Conservation (phyloP, 208 protist species). For the Porcisia hertigi region DNA sequence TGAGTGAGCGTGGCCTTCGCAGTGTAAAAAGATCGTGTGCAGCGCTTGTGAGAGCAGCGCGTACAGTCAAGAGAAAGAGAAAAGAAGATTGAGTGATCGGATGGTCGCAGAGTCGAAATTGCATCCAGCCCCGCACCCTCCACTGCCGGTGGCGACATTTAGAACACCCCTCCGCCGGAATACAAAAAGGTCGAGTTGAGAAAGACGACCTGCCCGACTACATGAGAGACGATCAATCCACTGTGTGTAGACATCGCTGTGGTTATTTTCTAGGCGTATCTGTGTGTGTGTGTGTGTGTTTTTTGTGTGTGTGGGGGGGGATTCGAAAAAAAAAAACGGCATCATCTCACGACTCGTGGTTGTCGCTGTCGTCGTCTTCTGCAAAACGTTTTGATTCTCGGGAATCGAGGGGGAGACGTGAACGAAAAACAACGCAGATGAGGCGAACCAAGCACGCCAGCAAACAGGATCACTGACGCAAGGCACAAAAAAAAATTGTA, state of each 20-base stretch:
- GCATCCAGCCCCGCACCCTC: too few relatives aligned
- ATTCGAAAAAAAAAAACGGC: too few relatives aligned
- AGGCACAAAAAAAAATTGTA: too few relatives aligned
- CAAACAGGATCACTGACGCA: too few relatives aligned
- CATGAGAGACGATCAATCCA: background rate
- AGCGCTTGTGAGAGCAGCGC: background rate
- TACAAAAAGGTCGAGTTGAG: background rate
- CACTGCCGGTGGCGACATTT: background rate
- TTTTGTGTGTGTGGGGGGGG: background rate
- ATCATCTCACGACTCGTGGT: background rate
- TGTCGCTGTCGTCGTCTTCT: background rate
- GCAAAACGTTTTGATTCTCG: too few relatives aligned
- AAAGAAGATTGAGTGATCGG: background rate
- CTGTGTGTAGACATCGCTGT: too few relatives aligned
- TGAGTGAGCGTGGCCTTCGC: background rate
- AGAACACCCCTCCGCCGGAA: background rate
- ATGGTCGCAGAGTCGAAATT: background rate
- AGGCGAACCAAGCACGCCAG: too few relatives aligned
- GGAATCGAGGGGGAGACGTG: too few relatives aligned
- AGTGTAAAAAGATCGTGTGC: background rate
- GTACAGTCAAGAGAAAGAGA: background rate
- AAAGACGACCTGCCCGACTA: background rate
- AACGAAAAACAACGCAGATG: too few relatives aligned
- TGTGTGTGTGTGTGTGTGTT: background rate
- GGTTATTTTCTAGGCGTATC: background rate